These are phyloP conservation scores for Lyophyllum atratum DNA, from an alignment of 768 basidiomycete species.

Conservation along the genomic window DNA sequence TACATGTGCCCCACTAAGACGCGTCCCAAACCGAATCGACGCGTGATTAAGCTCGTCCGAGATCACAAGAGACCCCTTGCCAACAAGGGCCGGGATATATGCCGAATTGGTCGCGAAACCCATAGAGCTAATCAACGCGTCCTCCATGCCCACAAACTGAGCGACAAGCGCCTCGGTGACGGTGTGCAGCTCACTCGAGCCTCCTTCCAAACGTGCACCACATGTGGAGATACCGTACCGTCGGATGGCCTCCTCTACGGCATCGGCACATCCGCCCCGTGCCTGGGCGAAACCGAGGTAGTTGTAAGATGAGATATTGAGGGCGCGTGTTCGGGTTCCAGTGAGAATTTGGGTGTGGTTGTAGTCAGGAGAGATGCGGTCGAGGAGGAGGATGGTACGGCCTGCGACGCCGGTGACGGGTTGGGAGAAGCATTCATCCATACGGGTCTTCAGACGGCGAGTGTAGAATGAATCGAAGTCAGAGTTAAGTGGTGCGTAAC, in stretches of 20 bases:
- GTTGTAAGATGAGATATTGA: conserved; percentile 98
- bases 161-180: conserved; percentile 86
- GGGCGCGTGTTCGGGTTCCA: conserved; percentile 80
- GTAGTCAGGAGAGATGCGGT: conserved; percentile 82
- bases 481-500: conserved; percentile 94
- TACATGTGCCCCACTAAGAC: conserved; percentile 85
- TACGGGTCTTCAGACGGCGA: conserved; percentile 88
- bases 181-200: conserved; percentile 83
- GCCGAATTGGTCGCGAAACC: conserved; percentile 97
- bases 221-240: conserved; percentile 81
- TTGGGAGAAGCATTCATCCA: conserved; percentile 94
- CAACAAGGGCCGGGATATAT: conserved; percentile 86
- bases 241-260: conserved; percentile 80
- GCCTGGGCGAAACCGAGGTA: conserved; percentile 98
- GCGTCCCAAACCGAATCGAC: conserved; percentile 89
- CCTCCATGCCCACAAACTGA: conserved; percentile 87
- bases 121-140: conserved; percentile 90
- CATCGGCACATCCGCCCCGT: conserved; percentile 91
- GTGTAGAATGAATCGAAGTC: conserved; percentile 99
- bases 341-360: conserved; percentile 77
- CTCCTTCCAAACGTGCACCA: conserved; percentile 80
- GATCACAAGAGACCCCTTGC: conserved; percentile 91
- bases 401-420: conserved; percentile 96
- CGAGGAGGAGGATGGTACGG: conserved; percentile 83
- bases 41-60: conserved; percentile 98